Base-by-base conservation (phyloP, 768 basidiomycete genomes). In the Calocybe cyanea region DNA sequence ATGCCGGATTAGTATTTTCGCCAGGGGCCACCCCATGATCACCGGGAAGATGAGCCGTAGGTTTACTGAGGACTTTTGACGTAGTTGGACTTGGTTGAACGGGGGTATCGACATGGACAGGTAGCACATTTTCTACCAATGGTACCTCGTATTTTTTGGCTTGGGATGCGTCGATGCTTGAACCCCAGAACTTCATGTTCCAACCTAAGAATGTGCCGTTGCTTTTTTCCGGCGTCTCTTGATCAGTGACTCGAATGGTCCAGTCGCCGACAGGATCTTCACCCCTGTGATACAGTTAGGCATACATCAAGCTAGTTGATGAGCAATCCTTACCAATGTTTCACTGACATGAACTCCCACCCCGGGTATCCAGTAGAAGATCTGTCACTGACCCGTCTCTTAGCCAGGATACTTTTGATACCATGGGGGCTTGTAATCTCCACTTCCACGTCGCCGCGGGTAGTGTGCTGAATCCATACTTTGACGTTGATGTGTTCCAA, bases 261-360 rank as follows among this genome's bases (percentile, higher is more conserved):
- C 96, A 99, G 15, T 81, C 76, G 14, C 96, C 96, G 21, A 90
- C 62, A 1, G 93, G 88, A 63, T 89, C 73, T 67, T 99, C 96
- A 31, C 88, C 93, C 95, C 95, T 97, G 50, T 19, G 9, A 28
- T 28, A 41, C 32, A 0, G 21, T 48, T 67, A 31, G 65, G 46
- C 9, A 50, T 20, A 41, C 11, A 48, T n/a, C 37, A 15, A 38
- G 31, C 46, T 9, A 19, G 18, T 53, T 28, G 24, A 30, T 21
- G 38, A 37, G 8, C 14, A 11, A 37, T 13, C 66, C 81, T 63
- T 47, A 94, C 95, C 96, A 99, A 59, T 99, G 96, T 65, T 99
- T 99, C 45, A 98, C 79, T 24, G 82, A 81, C 93, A 97, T 98
- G 63, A 99, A 99, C n/a, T 77, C 85, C 96, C 96, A 99, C 0